These are phyloP conservation scores for Blastocystis sp. DNA, from an alignment of 352 stramenopile genomes.

Conservation along the genomic window DNA sequence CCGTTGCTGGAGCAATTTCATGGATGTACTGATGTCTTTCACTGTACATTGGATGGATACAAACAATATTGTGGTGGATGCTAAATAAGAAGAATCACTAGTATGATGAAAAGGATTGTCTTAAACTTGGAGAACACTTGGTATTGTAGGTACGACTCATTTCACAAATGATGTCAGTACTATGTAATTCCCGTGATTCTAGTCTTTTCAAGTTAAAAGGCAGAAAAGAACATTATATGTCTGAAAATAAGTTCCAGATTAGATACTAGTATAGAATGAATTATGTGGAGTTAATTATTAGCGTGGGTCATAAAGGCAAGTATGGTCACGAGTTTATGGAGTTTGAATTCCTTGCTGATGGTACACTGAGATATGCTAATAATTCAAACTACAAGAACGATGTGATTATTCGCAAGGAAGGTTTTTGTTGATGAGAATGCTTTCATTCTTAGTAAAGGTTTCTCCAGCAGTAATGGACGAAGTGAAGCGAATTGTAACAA, in stretches of 20 bases:
- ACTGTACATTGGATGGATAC: background rate
- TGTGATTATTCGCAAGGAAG: constrained; percentile 93
- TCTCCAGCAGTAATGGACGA: constrained; percentile 86
- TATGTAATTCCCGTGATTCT: no score
- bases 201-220: background rate
- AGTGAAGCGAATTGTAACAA: constrained; percentile 86
- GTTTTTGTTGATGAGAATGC: constrained; percentile 70
- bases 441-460: constrained; percentile 77
- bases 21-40: background rate
- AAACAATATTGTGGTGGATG: no score
- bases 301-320: constrained; percentile 89
- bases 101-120: no score
- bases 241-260: constrained; percentile 69
- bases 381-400: constrained; percentile 97
- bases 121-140: no score
- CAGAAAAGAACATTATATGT: background rate
- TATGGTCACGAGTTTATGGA: constrained; percentile 96
- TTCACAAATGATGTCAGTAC: no score
- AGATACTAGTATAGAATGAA: constrained; percentile 68
- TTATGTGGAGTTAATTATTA: constrained; percentile 68
- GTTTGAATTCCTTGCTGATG: constrained; percentile 88
- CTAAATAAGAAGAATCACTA: no score
- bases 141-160: no score
- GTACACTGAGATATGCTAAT: constrained; percentile 91
- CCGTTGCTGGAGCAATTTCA: constrained; percentile 49